These are phyloP conservation scores for Solanum neorickii DNA, from an alignment of 257 asterid species.

Conservation along the genomic window DNA sequence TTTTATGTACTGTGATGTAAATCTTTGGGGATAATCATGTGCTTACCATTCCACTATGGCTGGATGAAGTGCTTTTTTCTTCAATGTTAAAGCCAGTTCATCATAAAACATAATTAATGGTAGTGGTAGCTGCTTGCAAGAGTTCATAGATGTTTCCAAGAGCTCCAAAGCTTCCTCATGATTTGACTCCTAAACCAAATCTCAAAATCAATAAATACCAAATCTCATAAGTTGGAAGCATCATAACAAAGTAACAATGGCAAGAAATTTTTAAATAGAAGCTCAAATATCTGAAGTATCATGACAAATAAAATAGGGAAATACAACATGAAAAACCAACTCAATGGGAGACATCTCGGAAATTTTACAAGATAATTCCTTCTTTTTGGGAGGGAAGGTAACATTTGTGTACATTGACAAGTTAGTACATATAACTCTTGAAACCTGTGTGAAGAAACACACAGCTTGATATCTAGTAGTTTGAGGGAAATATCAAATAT, in stretches of 20 bases:
- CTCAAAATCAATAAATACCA: conserved; percentile 5
- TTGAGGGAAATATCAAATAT: neutral
- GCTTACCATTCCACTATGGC: conserved; percentile 60
- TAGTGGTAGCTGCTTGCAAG: conserved; percentile 65
- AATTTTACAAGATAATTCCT: neutral
- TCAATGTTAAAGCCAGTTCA: conserved; percentile 50
- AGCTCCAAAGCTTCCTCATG: conserved; percentile 81
- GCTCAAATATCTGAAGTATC: neutral
- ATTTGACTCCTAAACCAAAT: conserved; percentile 45
- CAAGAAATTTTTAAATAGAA: neutral
- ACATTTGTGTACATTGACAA: neutral
- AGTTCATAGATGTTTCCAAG: conserved; percentile 52
- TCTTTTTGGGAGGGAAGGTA: neutral
- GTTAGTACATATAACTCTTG: neutral
- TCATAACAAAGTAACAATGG: neutral
- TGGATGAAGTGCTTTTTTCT: conserved; percentile 57
- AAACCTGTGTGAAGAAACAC: neutral
- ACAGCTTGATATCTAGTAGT: neutral
- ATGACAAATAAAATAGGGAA: neutral
- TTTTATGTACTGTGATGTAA: neutral
- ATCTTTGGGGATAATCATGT: neutral
- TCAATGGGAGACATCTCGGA: neutral
- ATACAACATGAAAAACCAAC: neutral
- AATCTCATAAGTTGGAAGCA: neutral
- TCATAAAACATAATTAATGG: conserved; percentile 68